phyloP scores from a whole-genome alignment of 1,139 yeast species.

The Taphrina flavorubra region DNA sequence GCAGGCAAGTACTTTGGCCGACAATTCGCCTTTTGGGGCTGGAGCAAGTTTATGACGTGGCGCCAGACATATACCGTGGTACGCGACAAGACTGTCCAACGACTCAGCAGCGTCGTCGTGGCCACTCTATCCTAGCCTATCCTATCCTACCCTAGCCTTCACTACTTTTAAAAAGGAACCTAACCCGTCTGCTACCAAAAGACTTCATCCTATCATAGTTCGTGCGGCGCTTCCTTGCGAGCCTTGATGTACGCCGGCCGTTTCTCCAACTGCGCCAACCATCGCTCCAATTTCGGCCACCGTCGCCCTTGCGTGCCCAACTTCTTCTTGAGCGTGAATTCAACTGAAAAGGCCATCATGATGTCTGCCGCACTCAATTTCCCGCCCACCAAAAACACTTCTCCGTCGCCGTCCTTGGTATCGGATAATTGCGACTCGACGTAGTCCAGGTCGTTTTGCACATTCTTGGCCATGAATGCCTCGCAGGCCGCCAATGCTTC shows the following conservation, averaged over 20 bases:
- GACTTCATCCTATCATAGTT: neutral
- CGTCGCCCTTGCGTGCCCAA: slow-evolving; percentile 18
- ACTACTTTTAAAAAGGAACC: too few species aligned
- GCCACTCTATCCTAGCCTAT: slow-evolving; percentile 13
- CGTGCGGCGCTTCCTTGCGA: slow-evolving; percentile 34
- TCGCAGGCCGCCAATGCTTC: slow-evolving; percentile 30
- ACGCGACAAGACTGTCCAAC: slow-evolving; percentile 17
- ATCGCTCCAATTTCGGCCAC: slow-evolving; percentile 31
- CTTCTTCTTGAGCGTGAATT: slow-evolving; percentile 23
- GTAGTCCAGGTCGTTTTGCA: slow-evolving; percentile 34
- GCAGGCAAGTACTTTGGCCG: slow-evolving; percentile 40
- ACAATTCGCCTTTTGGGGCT: slow-evolving; percentile 40
- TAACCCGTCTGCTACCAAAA: too few species aligned
- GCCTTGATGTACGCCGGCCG: slow-evolving; percentile 39
- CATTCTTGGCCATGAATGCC: slow-evolving; percentile 22
- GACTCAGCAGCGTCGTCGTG: slow-evolving; percentile 18
- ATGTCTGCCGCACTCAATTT: slow-evolving; percentile 26
- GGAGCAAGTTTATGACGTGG: slow-evolving; percentile 34
- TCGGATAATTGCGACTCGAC: slow-evolving; percentile 19
- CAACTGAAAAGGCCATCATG: slow-evolving; percentile 32
- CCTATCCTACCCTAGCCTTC: neutral
- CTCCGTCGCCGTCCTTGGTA: slow-evolving; percentile 4
- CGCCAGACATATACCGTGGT: slow-evolving; percentile 17
- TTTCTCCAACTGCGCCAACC: slow-evolving; percentile 27
- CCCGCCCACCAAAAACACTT: slow-evolving; percentile 16